phyloP scores from a whole-genome alignment of 1,139 yeast species.

The Taphrina flavorubra region DNA sequence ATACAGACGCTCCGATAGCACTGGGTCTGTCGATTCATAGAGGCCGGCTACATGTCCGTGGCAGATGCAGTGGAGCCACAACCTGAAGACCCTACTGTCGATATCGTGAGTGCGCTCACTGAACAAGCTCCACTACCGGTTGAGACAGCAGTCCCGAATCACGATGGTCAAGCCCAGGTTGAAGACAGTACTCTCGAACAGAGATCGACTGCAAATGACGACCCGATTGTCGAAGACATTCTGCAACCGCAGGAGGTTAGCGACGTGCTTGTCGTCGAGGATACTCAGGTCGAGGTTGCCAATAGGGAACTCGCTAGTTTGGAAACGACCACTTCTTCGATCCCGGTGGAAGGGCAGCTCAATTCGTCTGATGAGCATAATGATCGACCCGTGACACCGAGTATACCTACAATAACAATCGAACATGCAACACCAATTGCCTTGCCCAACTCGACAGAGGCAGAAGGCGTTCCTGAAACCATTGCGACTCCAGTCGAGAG shows the following conservation, averaged over 20 bases:
- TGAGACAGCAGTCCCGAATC: background rate
- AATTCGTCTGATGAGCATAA: background rate
- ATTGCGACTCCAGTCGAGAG: background rate
- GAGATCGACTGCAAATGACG: background rate
- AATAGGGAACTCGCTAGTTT: background rate
- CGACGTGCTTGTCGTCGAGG: constrained; percentile 6
- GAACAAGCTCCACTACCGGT: background rate
- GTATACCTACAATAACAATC: constrained; percentile 2
- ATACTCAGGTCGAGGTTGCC: constrained; percentile 2
- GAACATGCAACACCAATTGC: constrained; percentile 14
- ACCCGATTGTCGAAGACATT: background rate
- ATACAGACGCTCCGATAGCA: too few species aligned
- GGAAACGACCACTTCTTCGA: background rate
- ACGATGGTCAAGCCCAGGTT: background rate
- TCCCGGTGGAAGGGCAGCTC: background rate
- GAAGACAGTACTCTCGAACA: background rate
- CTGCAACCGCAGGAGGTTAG: background rate
- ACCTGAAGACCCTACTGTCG: background rate
- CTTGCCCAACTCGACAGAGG: background rate
- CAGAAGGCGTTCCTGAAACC: background rate
- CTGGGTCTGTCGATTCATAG: background rate
- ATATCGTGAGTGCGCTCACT: background rate
- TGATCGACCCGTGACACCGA: constrained; percentile 8
- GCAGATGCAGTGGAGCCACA: constrained; percentile 16
- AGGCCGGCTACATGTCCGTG: constrained; percentile 8